A percentile compares a stretch with the other conserved stretches of the same genome.
These are phyloP conservation scores for Stenogyne calaminthoides DNA, from an alignment of 305 asterid genomes.

Conservation along the genomic window DNA sequence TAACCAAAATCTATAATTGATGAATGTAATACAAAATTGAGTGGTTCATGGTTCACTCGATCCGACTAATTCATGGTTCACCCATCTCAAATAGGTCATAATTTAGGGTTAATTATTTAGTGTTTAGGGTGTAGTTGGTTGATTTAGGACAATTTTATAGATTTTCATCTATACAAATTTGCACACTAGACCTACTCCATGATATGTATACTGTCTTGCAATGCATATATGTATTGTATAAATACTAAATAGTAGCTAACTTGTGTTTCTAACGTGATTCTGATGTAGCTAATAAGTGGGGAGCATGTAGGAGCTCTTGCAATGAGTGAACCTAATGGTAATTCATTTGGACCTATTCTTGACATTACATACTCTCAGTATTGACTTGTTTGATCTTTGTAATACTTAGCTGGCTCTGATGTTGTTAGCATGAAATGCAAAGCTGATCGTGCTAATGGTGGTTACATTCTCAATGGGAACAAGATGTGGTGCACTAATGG, in stretches of 20 bases:
- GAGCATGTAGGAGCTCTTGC: constrained; percentile 99
- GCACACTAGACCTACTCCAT: too few species aligned
- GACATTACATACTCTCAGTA: constrained; percentile 13
- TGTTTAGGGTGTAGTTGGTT: too few species aligned
- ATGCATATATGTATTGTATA: neutral
- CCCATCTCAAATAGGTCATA: too few species aligned
- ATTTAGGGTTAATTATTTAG: too few species aligned
- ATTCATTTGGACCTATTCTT: constrained; percentile 30
- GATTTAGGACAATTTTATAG: too few species aligned
- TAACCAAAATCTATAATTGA: too few species aligned
- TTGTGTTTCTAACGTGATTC: constrained; percentile 34
- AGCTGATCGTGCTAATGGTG: constrained; percentile 90
- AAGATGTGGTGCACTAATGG: constrained; percentile 99
- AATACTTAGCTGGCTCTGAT: constrained; percentile 87
- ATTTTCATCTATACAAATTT: too few species aligned
- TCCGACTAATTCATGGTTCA: too few species aligned
- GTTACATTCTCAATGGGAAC: constrained; percentile 89
- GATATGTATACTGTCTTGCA: too few species aligned
- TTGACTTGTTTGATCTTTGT: constrained; percentile 28
- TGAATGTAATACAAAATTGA: too few species aligned
- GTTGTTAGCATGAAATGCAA: constrained; percentile 96
- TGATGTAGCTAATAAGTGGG: constrained; percentile 84
- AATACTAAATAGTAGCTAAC: constrained; percentile 34
- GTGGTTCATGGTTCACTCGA: too few species aligned
- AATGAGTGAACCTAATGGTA: constrained; percentile 99